Conservation (phyloP, 1,139 yeast species). For the Pichiaceae sp. region DNA sequence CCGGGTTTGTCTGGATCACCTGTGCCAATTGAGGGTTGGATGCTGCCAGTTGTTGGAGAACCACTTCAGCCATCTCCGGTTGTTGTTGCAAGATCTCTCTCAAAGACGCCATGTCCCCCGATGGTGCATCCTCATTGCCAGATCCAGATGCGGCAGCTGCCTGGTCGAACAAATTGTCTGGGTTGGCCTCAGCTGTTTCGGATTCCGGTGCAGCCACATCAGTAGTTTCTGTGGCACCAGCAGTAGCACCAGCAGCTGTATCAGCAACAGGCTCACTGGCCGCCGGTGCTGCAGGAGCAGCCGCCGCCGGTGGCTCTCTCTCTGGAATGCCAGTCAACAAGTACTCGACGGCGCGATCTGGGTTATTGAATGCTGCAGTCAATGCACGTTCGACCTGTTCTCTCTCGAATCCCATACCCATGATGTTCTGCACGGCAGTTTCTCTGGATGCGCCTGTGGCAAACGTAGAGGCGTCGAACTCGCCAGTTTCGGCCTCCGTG, state of each 20-base stretch:
- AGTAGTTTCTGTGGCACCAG: conserved; percentile 16
- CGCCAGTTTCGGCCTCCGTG: conserved; percentile 8
- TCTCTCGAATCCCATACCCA: conserved; percentile 96
- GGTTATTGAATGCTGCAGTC: conserved; percentile 94
- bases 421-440: conserved; percentile 64
- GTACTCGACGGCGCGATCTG: conserved; percentile 97
- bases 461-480: conserved; percentile 36
- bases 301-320: conserved; percentile 26
- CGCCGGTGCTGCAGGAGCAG: conserved; percentile 23
- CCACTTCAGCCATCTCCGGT: conserved; percentile 83
- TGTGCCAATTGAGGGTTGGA: conserved; percentile 84
- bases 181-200: conserved; percentile 8
- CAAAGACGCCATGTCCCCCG: conserved; percentile 52
- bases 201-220: conserved; percentile 23
- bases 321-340: conserved; percentile 87
- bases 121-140: conserved; percentile 20
- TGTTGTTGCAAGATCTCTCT: conserved; percentile 76
- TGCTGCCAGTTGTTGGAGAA: conserved; percentile 76
- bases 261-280: conserved; percentile 15
- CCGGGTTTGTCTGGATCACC: conserved; percentile 77
- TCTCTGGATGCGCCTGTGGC: conserved; percentile 63
- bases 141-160: conserved; percentile 44
- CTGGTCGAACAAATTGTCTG: conserved; percentile 59
- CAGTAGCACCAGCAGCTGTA: conserved; percentile 24
- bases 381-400: conserved; percentile 83